Evolutionary conservation across 306 rosid species (phyloP).

Genomic region (Vachellia collinsii): DNA sequence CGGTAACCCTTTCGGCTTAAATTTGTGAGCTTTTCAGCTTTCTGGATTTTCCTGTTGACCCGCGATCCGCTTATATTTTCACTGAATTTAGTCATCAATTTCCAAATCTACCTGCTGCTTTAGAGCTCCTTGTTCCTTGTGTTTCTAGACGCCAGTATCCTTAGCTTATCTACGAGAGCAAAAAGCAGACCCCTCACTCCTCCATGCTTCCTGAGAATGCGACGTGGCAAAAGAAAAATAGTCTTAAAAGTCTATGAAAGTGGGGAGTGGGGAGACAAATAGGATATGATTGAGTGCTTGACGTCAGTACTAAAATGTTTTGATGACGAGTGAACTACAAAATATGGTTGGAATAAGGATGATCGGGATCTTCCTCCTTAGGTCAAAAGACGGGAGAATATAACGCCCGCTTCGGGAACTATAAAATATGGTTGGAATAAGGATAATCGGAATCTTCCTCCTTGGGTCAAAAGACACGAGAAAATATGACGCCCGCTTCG

Average conservation of each 20-base stretch:
- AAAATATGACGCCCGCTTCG: background rate
- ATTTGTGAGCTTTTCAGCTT: background rate
- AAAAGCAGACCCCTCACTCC: background rate
- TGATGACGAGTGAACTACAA: background rate
- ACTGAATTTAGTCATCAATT: background rate
- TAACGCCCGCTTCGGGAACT: background rate
- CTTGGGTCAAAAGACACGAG: background rate
- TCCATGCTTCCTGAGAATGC: background rate
- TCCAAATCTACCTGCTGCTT: background rate
- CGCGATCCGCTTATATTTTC: background rate
- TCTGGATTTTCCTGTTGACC: background rate
- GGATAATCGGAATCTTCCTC: background rate
- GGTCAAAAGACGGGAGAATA: background rate
- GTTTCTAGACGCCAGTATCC: background rate
- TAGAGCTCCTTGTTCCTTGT: background rate
- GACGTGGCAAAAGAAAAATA: background rate
- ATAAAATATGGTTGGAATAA: background rate
- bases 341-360: background rate
- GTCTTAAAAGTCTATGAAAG: background rate
- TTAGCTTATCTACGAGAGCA: background rate
- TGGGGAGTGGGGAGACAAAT: background rate
- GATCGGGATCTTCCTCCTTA: background rate
- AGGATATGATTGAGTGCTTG: background rate
- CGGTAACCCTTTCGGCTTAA: conserved; percentile 47
- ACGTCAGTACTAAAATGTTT: background rate